Evolutionary conservation across 2,329 filamentous ascomycete genomes (phyloP).

Genomic region (Sodiomyces alkalinus): DNA sequence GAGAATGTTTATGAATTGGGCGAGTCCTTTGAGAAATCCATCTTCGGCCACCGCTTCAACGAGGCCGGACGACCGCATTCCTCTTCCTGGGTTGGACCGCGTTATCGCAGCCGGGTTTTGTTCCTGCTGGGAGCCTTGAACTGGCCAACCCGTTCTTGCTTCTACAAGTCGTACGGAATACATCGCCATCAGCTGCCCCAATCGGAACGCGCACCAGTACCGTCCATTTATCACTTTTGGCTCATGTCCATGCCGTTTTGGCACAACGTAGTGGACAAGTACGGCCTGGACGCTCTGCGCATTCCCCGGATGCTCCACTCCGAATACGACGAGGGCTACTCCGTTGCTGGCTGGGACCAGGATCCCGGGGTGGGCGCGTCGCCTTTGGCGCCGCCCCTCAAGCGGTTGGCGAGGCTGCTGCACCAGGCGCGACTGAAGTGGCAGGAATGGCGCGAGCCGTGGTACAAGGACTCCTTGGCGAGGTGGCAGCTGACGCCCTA

Average conservation of each 20-base stretch:
- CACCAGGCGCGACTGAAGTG: neutral
- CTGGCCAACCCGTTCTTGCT: neutral
- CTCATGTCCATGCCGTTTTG: constrained; percentile 4
- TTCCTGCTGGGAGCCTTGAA: no score
- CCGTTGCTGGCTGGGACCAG: no score
- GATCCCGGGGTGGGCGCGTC: neutral
- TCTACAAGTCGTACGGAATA: no score
- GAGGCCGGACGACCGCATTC: no score
- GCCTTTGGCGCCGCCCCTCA: neutral
- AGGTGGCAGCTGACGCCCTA: constrained; percentile 5
- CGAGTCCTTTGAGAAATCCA: constrained; percentile 1
- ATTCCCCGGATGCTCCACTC: neutral
- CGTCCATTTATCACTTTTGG: neutral
- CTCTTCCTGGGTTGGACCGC: no score
- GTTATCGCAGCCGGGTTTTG: no score
- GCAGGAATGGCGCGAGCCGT: constrained; percentile 1
- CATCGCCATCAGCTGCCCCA: neutral
- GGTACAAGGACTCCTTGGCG: constrained; percentile 2
- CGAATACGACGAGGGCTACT: neutral
- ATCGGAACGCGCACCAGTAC: neutral
- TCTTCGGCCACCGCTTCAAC: neutral
- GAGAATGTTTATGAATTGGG: neutral
- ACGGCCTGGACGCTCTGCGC: constrained; percentile 1
- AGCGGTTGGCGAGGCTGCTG: neutral
- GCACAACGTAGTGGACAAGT: neutral